Percentiles rank a stretch among this genome's conserved stretches.
These are phyloP conservation scores for Piper betle DNA, from an alignment of 164 flowering plant species.

Conservation along the genomic window DNA sequence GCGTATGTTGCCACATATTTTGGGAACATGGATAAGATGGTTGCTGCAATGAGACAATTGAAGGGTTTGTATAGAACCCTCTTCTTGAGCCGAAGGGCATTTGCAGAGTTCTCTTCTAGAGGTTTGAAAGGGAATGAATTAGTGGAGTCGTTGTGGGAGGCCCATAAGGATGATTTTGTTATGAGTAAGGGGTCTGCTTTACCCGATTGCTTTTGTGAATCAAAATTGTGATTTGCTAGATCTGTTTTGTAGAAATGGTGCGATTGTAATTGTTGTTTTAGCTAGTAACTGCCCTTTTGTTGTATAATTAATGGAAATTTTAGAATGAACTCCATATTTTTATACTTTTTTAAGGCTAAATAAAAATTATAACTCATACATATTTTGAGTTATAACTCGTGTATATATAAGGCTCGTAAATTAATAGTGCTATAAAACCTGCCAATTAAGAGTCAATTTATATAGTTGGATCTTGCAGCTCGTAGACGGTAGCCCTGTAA, in stretches of 20 bases:
- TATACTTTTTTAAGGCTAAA: too few species aligned
- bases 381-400: too few species aligned
- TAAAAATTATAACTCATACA: too few species aligned
- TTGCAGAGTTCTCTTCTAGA: slow-evolving; percentile 40
- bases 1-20: slow-evolving; percentile 87
- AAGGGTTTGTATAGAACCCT: slow-evolving; percentile 62
- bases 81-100: slow-evolving; percentile 64
- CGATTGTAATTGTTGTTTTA: too few species aligned
- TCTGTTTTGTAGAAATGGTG: background rate
- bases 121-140: slow-evolving; percentile 49
- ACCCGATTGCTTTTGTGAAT: slow-evolving; percentile 93
- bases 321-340: too few species aligned
- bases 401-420: too few species aligned
- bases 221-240: slow-evolving; percentile 29
- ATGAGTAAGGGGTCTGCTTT: slow-evolving; percentile 82
- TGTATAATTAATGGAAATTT: too few species aligned
- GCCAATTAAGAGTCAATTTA: too few species aligned
- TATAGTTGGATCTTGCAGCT: too few species aligned
- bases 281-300: too few species aligned
- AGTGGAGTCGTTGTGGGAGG: slow-evolving; percentile 56
- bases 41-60: slow-evolving; percentile 79
- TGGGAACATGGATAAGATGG: slow-evolving; percentile 99
- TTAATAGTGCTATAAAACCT: too few species aligned
- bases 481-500: too few species aligned
- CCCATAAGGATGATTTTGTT: slow-evolving; percentile 57